Base-by-base conservation (phyloP, 176 grass and related monocot species). In the Musa acuminata region DNA sequence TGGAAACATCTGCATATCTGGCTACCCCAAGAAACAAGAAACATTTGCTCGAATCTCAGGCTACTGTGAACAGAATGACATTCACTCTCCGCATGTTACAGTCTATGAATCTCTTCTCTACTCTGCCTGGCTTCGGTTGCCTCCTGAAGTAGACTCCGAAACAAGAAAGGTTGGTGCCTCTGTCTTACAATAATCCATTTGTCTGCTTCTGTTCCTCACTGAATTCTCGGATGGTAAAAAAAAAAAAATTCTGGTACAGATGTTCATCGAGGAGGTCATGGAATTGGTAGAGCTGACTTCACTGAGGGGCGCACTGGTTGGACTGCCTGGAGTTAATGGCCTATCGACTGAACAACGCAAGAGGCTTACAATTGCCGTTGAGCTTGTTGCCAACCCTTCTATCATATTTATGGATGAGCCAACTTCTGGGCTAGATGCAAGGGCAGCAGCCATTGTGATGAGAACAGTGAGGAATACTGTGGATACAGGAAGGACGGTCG, bases 341-440 rank as follows among this genome's bases (percentile, higher is more conserved):
- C 24, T 24, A 24, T 24, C 24, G 24, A 24, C 24, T 24, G 24
- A 24, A 24, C 24, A 24, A 24, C 24, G 24, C 19, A 85, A 89
- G 65, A 85, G 86, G 57, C 64, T 88, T 49, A 88, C 82, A 25
- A 85, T 88, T 72, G 86, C 82, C 1, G 82, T 88, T 52, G 87
- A 89, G 71, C 82, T 89, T 63, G 87, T 85, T 67, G 87, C 87
- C 43, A 89, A 85, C 53, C 87, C 87, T 63, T 89, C 87, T 60
- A 82, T 89, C 51, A 85, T 89, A 62, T 89, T 89, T 65, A 82
- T 89, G 87, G 87, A 89, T 55, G 87, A 89, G 68, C 87, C 87
- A 72, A 89, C 82, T 27, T 89, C 87, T 68, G 87, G 87, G 20
- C 79, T 89, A 50, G 87, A 89, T 80, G 87, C 87, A 72, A 73